These are phyloP conservation scores for Pythium oligandrum DNA, from an alignment of 352 stramenopile genomes.

Conservation along the genomic window DNA sequence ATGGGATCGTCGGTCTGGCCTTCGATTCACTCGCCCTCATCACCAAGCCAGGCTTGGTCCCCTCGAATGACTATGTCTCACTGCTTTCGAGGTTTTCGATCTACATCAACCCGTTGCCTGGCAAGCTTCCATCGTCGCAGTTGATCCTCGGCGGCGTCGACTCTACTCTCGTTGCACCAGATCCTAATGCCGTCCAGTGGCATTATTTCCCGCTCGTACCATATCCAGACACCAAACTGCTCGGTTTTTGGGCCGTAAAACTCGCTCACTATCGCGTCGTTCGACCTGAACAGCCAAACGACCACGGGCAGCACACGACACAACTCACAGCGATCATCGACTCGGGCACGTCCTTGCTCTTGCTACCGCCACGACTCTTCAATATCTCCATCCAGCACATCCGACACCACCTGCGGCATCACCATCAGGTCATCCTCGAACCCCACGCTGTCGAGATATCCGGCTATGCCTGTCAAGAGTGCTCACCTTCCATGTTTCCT, in stretches of 20 bases:
- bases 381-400: constrained; percentile 33
- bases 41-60: constrained; percentile 45
- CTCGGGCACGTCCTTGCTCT: constrained; percentile 58
- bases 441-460: constrained; percentile 26
- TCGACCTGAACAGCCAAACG: constrained; percentile 24
- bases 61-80: constrained; percentile 5
- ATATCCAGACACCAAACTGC: constrained; percentile 21
- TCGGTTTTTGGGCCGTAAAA: constrained; percentile 58
- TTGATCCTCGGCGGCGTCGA: constrained; percentile 60
- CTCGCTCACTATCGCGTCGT: constrained; percentile 7
- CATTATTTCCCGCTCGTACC: constrained; percentile 43
- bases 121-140: constrained; percentile 34
- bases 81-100: constrained; percentile 50
- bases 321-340: constrained; percentile 46
- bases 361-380: constrained; percentile 45
- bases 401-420: constrained; percentile 24
- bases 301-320: background rate
- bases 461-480: constrained; percentile 37
- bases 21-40: constrained; percentile 49
- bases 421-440: constrained; percentile 21
- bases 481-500: constrained; percentile 48
- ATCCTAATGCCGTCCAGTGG: constrained; percentile 23
- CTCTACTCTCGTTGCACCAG: constrained; percentile 20
- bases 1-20: constrained; percentile 62
- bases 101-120: constrained; percentile 57